Evolutionary conservation across 768 basidiomycete species (phyloP), one percentile per base, ranked within the genome.

Genomic region (Piloderma croceum): DNA sequence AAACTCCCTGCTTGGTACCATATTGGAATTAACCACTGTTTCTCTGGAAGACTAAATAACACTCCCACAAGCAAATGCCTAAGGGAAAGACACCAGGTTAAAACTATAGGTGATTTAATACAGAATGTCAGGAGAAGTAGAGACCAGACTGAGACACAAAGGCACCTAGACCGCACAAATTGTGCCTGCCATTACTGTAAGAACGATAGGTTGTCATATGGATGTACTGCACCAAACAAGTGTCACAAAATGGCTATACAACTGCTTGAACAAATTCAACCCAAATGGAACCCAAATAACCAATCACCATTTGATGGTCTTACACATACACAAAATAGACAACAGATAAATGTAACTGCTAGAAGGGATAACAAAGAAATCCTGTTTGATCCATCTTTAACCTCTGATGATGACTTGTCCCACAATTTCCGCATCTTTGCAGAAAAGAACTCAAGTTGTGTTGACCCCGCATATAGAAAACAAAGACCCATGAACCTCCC

Each of bases 211-310:
- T 6, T 11, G 19, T 40, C 33, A 2, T 18, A 36, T 12, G 24
- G 21, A 1, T 50, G 49, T 32, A 21, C 22, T 2, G 31, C 33
- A 23, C 46, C 49, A 2, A 36, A 51, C 19, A 39, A 29, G 12
- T 51, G 46, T 34, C 38, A 9, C 18, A 7, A 22, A 3, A 27
- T 34, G 23, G 46, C 47, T 1, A n/a, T 18, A 12, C 2, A 34
- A 7, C 34, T 51, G 1, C 34, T 51, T 11, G 31, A 45, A 15
- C 15, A 27, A 0, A 29, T 47, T 2, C 33, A 38, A 25, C 15
- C 19, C 3, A 51, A 48, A 25, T 51, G 47, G 50, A 48, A 51
- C 44, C 47, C 49, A 2, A 19, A 40, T 0, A 3, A 13, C 3
- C 27, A 29, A 9, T 29, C 27, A 29, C 27, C 27, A 9, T 15